A percentile compares a stretch with the other conserved stretches of the same genome.
These are phyloP conservation scores for Mycena capillaripes DNA, from an alignment of 768 basidiomycete genomes.

Conservation along the genomic window DNA sequence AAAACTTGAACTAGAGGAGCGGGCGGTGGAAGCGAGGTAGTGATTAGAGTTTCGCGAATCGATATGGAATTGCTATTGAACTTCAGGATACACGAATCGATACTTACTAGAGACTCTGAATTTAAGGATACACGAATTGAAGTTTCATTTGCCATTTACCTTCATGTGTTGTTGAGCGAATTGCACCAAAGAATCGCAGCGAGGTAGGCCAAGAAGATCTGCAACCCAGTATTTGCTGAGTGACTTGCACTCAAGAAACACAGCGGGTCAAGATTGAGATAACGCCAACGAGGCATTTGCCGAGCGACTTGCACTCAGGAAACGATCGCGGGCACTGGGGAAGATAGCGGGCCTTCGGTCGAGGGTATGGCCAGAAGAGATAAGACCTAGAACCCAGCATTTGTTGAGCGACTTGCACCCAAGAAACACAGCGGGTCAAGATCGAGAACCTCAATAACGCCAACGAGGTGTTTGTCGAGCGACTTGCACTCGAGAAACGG, in stretches of 20 bases:
- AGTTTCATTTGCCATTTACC: neutral
- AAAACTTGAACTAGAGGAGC: neutral
- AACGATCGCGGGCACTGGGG: neutral
- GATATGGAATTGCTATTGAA: neutral
- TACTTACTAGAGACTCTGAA: no score
- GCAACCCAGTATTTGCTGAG: neutral
- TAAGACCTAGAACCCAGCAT: neutral
- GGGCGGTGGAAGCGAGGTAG: neutral
- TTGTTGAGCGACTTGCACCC: conserved; percentile 2
- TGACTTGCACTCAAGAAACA: neutral
- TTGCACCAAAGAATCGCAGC: no score
- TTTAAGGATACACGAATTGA: no score
- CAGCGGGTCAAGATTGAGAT: no score
- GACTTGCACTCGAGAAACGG: conserved; percentile 4
- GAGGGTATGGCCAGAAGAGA: neutral
- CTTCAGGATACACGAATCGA: neutral
- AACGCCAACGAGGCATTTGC: no score
- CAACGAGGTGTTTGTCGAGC: neutral
- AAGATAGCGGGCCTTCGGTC: no score
- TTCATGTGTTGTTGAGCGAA: no score
- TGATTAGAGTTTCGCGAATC: neutral
- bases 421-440: neutral
- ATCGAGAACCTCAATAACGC: neutral
- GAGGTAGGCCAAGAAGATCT: no score
- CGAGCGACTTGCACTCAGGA: neutral